Conservation (phyloP, 2,329 filamentous ascomycete genomes). For the Lasiodiplodia sp. region DNA sequence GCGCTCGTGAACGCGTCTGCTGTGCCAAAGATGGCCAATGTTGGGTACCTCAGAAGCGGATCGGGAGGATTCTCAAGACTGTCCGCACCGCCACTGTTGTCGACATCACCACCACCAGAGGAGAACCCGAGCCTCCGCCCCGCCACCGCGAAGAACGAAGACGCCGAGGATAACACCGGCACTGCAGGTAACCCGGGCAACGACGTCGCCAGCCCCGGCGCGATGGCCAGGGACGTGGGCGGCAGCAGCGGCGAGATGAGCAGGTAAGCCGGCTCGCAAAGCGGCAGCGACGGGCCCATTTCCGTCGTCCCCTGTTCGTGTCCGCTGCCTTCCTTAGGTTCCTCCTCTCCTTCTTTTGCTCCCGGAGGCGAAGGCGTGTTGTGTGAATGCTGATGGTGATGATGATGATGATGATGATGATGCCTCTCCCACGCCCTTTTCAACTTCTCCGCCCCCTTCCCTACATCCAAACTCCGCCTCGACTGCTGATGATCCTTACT, state of each 20-base stretch:
- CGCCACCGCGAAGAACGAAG: background rate
- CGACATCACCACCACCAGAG: background rate
- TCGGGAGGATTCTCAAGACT: background rate
- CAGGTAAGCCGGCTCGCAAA: slow-evolving; percentile 46
- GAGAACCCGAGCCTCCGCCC: background rate
- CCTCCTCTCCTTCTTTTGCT: background rate
- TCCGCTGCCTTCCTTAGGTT: background rate
- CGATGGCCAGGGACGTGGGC: slow-evolving; percentile 49
- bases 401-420: slow-evolving; percentile 1
- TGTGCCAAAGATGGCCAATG: slow-evolving; percentile 77
- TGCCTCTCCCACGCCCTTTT: background rate
- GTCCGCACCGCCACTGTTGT: too few species aligned
- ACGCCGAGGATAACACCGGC: background rate
- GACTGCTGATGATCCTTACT: background rate
- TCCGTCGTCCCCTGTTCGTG: background rate
- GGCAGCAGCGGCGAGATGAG: slow-evolving; percentile 57
- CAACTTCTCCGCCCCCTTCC: slow-evolving; percentile 16
- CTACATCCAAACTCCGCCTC: background rate
- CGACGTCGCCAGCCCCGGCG: slow-evolving; percentile 34
- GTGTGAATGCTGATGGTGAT: background rate
- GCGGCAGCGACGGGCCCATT: background rate
- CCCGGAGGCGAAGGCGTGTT: background rate
- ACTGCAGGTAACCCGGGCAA: background rate
- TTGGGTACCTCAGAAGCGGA: slow-evolving; percentile 42
- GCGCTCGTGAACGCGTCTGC: slow-evolving; percentile 75